These are phyloP conservation scores for barley (Hordeum vulgare) DNA, from an alignment of 176 grass and related monocot species.

Conservation along the genomic window DNA sequence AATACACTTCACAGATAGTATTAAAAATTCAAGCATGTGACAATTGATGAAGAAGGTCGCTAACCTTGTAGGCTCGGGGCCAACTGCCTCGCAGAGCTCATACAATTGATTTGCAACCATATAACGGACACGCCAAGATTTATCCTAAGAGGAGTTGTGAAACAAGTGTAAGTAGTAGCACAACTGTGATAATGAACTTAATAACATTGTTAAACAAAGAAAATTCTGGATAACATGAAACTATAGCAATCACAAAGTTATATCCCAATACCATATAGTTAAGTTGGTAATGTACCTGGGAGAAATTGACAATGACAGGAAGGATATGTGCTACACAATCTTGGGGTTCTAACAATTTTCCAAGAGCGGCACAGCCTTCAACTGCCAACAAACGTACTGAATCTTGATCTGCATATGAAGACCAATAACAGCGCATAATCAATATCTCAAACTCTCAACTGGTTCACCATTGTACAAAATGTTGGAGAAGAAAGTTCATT, in stretches of 20 bases:
- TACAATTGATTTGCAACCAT: slow-evolving; percentile 98
- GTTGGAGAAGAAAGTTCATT: neutral
- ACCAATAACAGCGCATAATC: neutral
- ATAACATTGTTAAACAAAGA: neutral
- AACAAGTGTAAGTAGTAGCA: neutral
- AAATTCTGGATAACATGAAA: slow-evolving; percentile 1
- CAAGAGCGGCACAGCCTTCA: slow-evolving; percentile 92
- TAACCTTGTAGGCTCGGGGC: slow-evolving; percentile 80
- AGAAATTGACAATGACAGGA: slow-evolving; percentile 86
- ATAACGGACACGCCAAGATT: slow-evolving; percentile 96
- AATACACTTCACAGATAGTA: neutral
- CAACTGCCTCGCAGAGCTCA: slow-evolving; percentile 89
- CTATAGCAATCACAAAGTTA: neutral
- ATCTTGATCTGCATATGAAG: slow-evolving; percentile 79
- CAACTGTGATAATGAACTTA: neutral
- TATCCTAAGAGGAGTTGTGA: slow-evolving; percentile 52
- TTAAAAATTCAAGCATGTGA: neutral
- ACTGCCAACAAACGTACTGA: slow-evolving; percentile 89
- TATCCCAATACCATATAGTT: neutral
- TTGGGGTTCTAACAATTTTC: slow-evolving; percentile 87
- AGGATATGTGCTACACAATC: slow-evolving; percentile 91
- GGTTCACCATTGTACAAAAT: neutral
- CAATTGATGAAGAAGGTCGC: neutral
- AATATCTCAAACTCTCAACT: neutral
- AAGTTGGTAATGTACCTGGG: slow-evolving; percentile 45